Base-by-base conservation (phyloP, 805 yeast species). In the Pichia heedii region DNA sequence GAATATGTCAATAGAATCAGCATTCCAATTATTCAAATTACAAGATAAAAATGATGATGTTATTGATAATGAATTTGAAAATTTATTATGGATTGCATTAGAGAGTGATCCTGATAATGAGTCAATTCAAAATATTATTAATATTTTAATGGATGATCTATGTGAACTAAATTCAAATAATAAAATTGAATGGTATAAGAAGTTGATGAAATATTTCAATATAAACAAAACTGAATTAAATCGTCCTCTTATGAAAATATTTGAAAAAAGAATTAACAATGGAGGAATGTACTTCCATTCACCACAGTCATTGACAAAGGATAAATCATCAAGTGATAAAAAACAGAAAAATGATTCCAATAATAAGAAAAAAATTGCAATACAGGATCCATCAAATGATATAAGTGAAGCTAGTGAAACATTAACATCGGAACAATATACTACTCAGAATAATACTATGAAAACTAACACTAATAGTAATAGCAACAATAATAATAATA, bases 81-180 rank as follows among this genome's bases (percentile, higher is more conserved):
- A 48, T 4, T 38, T 61, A 5, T 22, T 63, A 15, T 63, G 69
- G 67, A 54, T 62, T n/a, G 48, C 60, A 1, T 43, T 63, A 26
- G 68, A 65, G 41, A 39, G 48, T 24, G 51, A 46, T 33, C 54
- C 64, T 1, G 50, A 51, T 20, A 53, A 49, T 42, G 36, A 38
- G 4, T 44, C 52, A 11, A 48, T 54, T 3, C 46, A 43, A 39
- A 43, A 51, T 9, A 53, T 61, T 22, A 50, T 61, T 22, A 37
- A 26, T 16, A 43, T 48, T 6, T 47, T 57, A 45, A 39, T 60
- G 19, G 58, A 61, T 22, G 43, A 43, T 20, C 46, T 54, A 1
- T 38, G 54, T 7, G 42, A 39, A 3, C 41, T 40, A 3, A 30
- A 26, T 4, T 44, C 40, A 10, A 50, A 50, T 20, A 55, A 54